Conservation (phyloP, 1,139 yeast species). For the Taphrina betulina region DNA sequence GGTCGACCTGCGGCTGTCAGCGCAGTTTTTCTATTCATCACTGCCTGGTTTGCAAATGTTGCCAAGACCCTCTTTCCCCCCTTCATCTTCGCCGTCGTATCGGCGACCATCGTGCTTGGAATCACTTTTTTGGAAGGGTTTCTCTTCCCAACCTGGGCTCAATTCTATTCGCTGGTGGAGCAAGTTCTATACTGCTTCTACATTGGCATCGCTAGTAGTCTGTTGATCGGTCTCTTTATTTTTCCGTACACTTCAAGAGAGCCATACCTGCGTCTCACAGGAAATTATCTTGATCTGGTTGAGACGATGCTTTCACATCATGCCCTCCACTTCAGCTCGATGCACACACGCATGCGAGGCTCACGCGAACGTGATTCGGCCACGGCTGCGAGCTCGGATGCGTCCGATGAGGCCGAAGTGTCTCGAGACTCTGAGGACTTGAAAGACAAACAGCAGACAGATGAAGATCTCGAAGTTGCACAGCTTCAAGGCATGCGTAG, state of each 20-base stretch:
- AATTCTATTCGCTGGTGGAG: constrained; percentile 10
- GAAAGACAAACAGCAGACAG: not conserved
- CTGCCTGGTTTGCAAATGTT: constrained; percentile 25
- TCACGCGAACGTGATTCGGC: not conserved
- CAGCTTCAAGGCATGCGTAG: constrained; percentile 16
- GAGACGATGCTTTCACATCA: constrained; percentile 20
- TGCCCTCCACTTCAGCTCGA: constrained; percentile 17
- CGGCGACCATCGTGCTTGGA: constrained; percentile 14
- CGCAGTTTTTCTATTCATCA: constrained; percentile 22
- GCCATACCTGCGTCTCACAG: constrained; percentile 8
- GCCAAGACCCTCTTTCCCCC: constrained; percentile 21
- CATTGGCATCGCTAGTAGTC: constrained; percentile 9
- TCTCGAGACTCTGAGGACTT: not conserved
- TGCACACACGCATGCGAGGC: not conserved
- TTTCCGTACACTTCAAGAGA: constrained; percentile 30
- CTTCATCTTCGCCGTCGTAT: constrained; percentile 6
- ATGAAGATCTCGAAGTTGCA: not conserved
- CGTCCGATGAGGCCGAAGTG: not conserved
- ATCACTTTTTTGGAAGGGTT: constrained; percentile 19
- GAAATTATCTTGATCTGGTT: constrained; percentile 9
- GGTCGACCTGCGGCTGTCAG: constrained; percentile 24
- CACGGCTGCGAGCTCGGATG: not conserved
- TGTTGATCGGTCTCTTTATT: not conserved
- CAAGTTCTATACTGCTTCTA: constrained; percentile 22
- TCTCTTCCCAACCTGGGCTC: constrained; percentile 22